Evolutionary conservation across 306 rosid species (phyloP).

Genomic region (Cucurbita moschata): DNA sequence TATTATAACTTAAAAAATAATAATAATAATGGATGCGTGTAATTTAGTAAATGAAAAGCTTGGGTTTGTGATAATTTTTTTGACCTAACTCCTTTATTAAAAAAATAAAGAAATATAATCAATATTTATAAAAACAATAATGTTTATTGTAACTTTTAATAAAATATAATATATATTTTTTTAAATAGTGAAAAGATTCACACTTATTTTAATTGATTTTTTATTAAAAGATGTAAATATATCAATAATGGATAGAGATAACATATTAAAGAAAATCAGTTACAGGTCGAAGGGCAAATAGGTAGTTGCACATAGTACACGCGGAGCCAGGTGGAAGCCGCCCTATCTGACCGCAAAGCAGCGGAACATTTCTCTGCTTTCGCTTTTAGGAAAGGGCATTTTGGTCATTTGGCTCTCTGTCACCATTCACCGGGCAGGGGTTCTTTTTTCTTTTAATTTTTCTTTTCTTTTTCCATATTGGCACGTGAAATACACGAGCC

Average conservation of each 20-base stretch:
- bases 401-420: not conserved
- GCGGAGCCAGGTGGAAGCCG: constrained; percentile 7
- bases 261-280: not conserved
- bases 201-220: too few species aligned
- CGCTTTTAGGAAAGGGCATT: not conserved
- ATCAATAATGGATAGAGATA: not conserved
- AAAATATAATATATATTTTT: too few species aligned
- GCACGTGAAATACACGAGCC: not conserved
- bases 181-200: too few species aligned
- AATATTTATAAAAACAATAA: too few species aligned
- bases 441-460: not conserved
- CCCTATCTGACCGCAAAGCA: constrained; percentile 1
- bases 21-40: too few species aligned
- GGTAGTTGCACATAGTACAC: not conserved
- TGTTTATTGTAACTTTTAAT: too few species aligned
- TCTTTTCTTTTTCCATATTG: not conserved
- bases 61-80: too few species aligned
- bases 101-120: too few species aligned
- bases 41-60: too few species aligned
- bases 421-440: not conserved
- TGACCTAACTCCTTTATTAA: too few species aligned
- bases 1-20: too few species aligned
- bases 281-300: not conserved
- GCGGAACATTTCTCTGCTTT: not conserved
- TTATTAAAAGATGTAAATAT: not conserved